These are phyloP conservation scores for Bodo saltans DNA, from an alignment of 78 protist species.

Conservation along the genomic window DNA sequence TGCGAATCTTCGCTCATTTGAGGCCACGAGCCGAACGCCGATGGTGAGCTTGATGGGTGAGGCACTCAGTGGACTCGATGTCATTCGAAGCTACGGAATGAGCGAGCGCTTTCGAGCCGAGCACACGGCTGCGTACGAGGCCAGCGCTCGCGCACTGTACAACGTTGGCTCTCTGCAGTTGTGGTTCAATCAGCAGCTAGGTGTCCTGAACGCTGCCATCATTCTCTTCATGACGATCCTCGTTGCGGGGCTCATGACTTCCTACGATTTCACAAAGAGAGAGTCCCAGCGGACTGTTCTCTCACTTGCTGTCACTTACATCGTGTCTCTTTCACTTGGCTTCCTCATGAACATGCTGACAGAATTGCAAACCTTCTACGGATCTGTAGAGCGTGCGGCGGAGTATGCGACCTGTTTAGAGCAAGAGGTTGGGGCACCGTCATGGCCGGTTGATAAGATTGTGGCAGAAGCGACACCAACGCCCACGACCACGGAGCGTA, in stretches of 20 bases:
- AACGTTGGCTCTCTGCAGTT: background rate
- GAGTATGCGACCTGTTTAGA: constrained; percentile 34
- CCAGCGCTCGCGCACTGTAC: background rate
- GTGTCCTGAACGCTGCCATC: constrained; percentile 1
- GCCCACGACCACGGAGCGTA: background rate
- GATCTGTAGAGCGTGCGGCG: constrained; percentile 46
- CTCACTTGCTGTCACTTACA: no score
- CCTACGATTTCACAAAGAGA: no score
- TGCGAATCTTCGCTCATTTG: background rate
- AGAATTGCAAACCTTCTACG: constrained; percentile 42
- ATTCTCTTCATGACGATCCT: background rate
- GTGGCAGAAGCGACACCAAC: background rate
- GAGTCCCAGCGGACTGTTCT: no score
- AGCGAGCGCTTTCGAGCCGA: background rate
- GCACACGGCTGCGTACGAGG: background rate
- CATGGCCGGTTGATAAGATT: background rate
- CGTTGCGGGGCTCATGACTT: constrained; percentile 6
- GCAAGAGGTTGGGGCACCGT: no score
- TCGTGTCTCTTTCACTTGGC: no score
- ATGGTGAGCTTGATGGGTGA: background rate
- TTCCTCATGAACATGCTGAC: background rate
- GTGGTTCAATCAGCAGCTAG: no score
- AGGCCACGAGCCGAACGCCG: background rate
- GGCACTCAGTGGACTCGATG: background rate
- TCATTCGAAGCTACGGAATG: background rate